Evolutionary conservation across 2,329 filamentous ascomycete genomes (phyloP), one percentile per base, ranked within the genome.

Genomic region (Massarina eburnea): DNA sequence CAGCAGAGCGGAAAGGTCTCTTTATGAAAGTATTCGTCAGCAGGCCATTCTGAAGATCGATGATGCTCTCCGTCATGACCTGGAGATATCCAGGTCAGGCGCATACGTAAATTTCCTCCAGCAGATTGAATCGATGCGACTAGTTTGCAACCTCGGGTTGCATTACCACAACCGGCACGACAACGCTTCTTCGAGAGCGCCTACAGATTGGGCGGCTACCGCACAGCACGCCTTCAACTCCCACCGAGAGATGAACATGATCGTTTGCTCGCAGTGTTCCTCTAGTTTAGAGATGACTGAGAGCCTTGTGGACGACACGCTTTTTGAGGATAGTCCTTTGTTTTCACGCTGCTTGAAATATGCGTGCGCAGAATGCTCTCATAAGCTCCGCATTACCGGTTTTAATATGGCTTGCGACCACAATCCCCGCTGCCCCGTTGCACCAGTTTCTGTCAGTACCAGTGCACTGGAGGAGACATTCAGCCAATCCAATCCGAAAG

Each of bases 141-240:
- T 77, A 54, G 58, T 79, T 3, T 80, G 77, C 27, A 73, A 78
- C 35, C 55, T 78, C 1, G 77, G 78, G 0, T 40, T 74, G 0
- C 54, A 66, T n/a, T 77, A 76, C 21, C 55, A 61, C 8, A 49
- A 18, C 12, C 30, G 48, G 4, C 49, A 49, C 20, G 43, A 49
- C 3, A 42, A 42, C 17, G 17, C 8, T 1, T 2, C 41, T 6
- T 18, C 33, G 3, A 49, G 51, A 12, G 39, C 41, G 3, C 10
- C 39, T 18, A 14, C 30, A n/a, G 42, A 48, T 12, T 54, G 51
- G 51, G 8, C 40, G 22, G 19, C 8, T 6, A 39, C 41, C 2
- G 52, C 49, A 1, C 52, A 55, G 34, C 22, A 55, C 34, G 41
- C 47, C 7, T 55, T 55, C 43, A 51, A 53, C 22, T 44, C 44